Conservation (phyloP, 2,329 filamentous ascomycete species). For the Chaetomium sp. region DNA sequence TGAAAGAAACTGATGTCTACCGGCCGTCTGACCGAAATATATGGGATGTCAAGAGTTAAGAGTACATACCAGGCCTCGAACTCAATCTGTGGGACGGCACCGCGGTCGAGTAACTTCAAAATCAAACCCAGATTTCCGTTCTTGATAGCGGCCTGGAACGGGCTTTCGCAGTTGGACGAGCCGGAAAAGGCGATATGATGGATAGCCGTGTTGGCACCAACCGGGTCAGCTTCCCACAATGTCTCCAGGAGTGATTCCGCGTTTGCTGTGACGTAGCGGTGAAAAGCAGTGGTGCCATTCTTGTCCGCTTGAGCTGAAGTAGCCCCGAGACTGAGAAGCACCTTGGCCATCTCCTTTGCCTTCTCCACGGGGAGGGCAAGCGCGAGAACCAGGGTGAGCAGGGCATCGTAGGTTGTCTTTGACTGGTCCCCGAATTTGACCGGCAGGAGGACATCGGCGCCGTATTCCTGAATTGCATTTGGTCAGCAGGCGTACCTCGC, state of each 20-base stretch:
- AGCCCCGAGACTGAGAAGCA: conserved; percentile 70
- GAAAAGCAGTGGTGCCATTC: conserved; percentile 64
- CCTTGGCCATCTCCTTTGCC: conserved; percentile 64
- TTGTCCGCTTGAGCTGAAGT: conserved; percentile 73
- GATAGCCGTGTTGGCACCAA: conserved; percentile 63
- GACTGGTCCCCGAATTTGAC: conserved; percentile 63
- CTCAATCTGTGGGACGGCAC: conserved; percentile 61
- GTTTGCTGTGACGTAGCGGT: conserved; percentile 60
- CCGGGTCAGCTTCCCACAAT: conserved; percentile 59
- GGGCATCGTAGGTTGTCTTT: conserved; percentile 57
- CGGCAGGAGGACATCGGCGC: conserved; percentile 74
- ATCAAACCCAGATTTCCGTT: conserved; percentile 56
- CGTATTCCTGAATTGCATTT: conserved; percentile 56
- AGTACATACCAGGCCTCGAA: conserved; percentile 58
- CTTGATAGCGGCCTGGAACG: conserved; percentile 60
- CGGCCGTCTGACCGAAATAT: background rate
- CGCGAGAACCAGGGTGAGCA: conserved; percentile 71
- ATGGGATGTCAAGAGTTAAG: background rate
- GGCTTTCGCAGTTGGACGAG: conserved; percentile 39
- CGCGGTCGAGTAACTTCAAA: conserved; percentile 63
- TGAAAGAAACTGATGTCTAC: background rate
- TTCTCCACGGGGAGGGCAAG: conserved; percentile 63
- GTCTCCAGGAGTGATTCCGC: conserved; percentile 52
- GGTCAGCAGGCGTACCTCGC: background rate
- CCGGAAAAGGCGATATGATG: conserved; percentile 61